A percentile compares a stretch with the other conserved stretches of the same genome.
phyloP scores from a whole-genome alignment of 306 rosid genomes.

The Crotalaria pallida region DNA sequence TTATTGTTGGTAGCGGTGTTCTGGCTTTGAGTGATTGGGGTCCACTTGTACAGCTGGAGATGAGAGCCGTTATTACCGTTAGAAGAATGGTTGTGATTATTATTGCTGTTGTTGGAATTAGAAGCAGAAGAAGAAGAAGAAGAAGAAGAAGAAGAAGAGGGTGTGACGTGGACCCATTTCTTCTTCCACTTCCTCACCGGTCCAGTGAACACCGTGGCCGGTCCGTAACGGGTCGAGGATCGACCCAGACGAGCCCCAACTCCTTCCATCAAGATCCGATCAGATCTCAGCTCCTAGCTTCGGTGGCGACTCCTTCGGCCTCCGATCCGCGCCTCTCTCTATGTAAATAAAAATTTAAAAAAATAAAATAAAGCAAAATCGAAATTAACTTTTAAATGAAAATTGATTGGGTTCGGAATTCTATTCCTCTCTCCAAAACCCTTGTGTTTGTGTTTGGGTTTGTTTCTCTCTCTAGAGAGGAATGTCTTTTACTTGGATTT shows the following conservation, averaged over 20 bases:
- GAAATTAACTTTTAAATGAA: not conserved
- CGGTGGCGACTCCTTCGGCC: constrained; percentile 15
- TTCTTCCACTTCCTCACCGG: constrained; percentile 99
- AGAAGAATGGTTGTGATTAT: constrained; percentile 23
- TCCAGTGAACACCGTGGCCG: constrained; percentile 91
- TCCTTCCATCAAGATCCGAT: constrained; percentile 55
- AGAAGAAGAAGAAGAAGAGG: constrained; percentile 45
- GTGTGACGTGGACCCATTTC: constrained; percentile 89
- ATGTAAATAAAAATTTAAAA: no score
- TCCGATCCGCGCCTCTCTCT: constrained; percentile 37
- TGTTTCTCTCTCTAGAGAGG: not conserved
- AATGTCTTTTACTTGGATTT: not conserved
- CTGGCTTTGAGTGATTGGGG: constrained; percentile 75
- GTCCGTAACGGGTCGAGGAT: constrained; percentile 93
- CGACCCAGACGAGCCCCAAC: constrained; percentile 98
- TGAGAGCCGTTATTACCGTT: constrained; percentile 84
- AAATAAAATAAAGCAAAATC: not conserved
- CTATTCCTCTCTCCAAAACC: not conserved
- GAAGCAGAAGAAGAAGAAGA: constrained; percentile 38
- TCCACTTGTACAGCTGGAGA: constrained; percentile 86
- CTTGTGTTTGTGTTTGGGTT: no score
- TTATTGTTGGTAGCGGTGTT: constrained; percentile 21
- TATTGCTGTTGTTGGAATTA: constrained; percentile 16
- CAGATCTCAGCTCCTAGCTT: constrained; percentile 28
- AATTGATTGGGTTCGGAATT: not conserved